phyloP scores from a whole-genome alignment of 2,329 filamentous ascomycete genomes.

The Cadophora sp. region DNA sequence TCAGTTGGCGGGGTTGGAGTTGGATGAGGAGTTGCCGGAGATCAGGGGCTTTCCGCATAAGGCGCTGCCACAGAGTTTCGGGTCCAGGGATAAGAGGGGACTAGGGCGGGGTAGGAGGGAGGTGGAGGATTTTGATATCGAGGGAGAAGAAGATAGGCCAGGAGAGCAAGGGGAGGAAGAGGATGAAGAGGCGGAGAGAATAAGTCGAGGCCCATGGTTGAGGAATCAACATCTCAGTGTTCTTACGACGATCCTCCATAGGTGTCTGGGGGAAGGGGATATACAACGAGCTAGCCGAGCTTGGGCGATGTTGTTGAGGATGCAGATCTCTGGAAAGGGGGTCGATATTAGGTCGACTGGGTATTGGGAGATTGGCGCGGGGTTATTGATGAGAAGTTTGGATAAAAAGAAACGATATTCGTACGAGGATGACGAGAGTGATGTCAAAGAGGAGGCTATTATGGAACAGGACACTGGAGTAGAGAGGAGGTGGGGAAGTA shows the following conservation, averaged over 20 bases:
- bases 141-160: slow-evolving; percentile 20
- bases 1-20: slow-evolving; percentile 57
- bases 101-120: slow-evolving; percentile 16
- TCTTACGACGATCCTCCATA: slow-evolving; percentile 74
- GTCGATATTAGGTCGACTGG: slow-evolving; percentile 74
- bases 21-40: slow-evolving; percentile 53
- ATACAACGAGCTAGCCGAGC: slow-evolving; percentile 75
- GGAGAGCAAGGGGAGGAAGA: slow-evolving; percentile 28
- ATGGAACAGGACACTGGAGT: neutral
- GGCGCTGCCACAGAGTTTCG: slow-evolving; percentile 41
- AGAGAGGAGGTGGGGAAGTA: slow-evolving; percentile 48
- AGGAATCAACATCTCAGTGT: slow-evolving; percentile 66
- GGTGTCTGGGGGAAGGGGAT: slow-evolving; percentile 73
- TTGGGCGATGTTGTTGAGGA: slow-evolving; percentile 75
- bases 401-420: slow-evolving; percentile 21
- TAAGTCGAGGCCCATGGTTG: slow-evolving; percentile 41
- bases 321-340: slow-evolving; percentile 58
- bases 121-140: slow-evolving; percentile 31
- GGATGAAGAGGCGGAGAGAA: slow-evolving; percentile 9
- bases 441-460: slow-evolving; percentile 17
- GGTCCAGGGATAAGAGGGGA: slow-evolving; percentile 18
- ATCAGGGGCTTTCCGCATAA: slow-evolving; percentile 60
- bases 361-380: slow-evolving; percentile 84
- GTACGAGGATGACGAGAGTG: slow-evolving; percentile 17
- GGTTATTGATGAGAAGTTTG: slow-evolving; percentile 73